Evolutionary conservation across 306 rosid species (phyloP), one percentile per base, ranked within the genome.

Genomic region (Myrica gale): DNA sequence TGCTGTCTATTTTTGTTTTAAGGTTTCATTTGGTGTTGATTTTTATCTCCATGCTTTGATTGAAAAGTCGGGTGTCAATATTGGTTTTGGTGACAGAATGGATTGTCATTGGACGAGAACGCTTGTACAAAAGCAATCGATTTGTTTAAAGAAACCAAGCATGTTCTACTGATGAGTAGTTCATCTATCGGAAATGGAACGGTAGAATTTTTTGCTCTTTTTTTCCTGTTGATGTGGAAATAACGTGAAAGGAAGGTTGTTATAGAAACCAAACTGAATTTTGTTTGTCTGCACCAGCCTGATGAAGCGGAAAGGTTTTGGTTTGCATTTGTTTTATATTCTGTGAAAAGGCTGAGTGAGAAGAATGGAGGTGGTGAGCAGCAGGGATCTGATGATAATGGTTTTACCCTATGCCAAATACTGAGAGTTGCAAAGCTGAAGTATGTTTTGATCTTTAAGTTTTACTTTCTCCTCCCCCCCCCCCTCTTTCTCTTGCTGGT

Each of bases 281-380:
- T 58, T 57, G 4, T 80, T 43, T 75, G 19, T 72, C 5, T 83
- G 76, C 81, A 71, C 52, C 90, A 94, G 98, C 81, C 87, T 54
- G 96, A 91, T 80, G 98, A 94, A 85, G 92, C 96, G 39, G 94
- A 87, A 61, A 85, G 96, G 17, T 87, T 76, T 78, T 94, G 98
- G 98, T 91, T 82, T 86, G 87, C 92, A n/a, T 90, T 91, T 78
- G 80, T 87, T 84, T 78, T 90, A 75, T 94, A 86, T 82, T 82
- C 96, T 17, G 78, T 89, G 73, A 91, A 89, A 87, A 89, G 87
- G 74, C 78, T 94, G 82, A 65, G 82, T 69, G 77, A 77, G 69
- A 91, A 81, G 74, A 82, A 43, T 55, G 82, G 62, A 9, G 89
- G 82, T 58, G 45, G 65, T 68, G 86, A 47, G 17, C 82, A 79